Evolutionary conservation across 805 yeast species (phyloP).

Genomic region (Brettanomyces anomalus): DNA sequence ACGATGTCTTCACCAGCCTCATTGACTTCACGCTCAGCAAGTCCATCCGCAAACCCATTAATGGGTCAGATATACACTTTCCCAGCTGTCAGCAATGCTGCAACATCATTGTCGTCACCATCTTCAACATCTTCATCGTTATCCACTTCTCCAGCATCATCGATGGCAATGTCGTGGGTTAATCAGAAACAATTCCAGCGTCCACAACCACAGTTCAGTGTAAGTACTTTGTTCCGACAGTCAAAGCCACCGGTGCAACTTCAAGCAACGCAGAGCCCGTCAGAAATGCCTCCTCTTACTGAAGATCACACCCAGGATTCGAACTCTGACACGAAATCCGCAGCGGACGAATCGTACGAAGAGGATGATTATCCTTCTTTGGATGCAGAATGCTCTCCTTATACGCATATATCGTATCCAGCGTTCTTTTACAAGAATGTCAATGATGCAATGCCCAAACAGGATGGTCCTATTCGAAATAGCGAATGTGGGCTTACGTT

Average conservation of each 20-base stretch:
- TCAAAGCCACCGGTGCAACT: background rate
- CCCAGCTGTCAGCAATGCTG: background rate
- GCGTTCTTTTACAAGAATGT: conserved; percentile 4
- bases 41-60: background rate
- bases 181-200: conserved; percentile 4
- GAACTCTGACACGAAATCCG: background rate
- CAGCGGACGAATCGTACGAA: background rate
- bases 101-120: background rate
- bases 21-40: conserved; percentile 2
- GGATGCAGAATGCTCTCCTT: conserved; percentile 8
- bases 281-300: conserved; percentile 5
- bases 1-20: background rate
- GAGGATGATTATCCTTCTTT: conserved; percentile 12
- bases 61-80: background rate
- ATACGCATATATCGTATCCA: conserved; percentile 3
- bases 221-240: background rate
- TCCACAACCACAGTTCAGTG: background rate
- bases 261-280: conserved; percentile 1
- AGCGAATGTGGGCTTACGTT: too few relatives aligned
- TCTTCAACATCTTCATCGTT: conserved; percentile 11
- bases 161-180: background rate
- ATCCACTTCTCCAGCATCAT: conserved; percentile 9
- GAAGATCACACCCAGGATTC: background rate
- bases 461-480: too few relatives aligned
- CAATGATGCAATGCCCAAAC: background rate